Evolutionary conservation across 2,329 filamentous ascomycete genomes (phyloP).

Genomic region (Orbilia oligospora): DNA sequence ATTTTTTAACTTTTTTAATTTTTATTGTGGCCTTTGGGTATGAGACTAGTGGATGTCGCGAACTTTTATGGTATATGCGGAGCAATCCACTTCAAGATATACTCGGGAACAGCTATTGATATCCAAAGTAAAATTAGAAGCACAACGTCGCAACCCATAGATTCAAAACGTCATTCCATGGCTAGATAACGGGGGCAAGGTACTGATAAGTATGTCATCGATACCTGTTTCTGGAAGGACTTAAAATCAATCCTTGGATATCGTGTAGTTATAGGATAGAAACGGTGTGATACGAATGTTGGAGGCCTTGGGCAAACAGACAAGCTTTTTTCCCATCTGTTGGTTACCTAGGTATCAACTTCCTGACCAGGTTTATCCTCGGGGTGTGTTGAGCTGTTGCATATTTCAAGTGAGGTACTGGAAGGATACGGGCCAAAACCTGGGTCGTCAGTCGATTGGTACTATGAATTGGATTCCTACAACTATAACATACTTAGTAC

Average conservation of each 20-base stretch:
- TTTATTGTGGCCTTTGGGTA: no score
- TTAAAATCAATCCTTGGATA: slow-evolving; percentile 45
- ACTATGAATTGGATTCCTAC: no score
- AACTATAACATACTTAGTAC: no score
- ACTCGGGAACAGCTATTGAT: no score
- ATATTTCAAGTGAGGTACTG: slow-evolving; percentile 11
- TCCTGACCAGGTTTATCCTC: slow-evolving; percentile 49
- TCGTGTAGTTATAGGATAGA: slow-evolving; percentile 20
- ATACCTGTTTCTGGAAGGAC: slow-evolving; percentile 53
- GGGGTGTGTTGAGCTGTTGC: slow-evolving; percentile 21
- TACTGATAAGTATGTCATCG: slow-evolving; percentile 3
- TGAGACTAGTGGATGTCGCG: no score
- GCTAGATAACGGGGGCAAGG: not conserved
- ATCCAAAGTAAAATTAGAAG: no score
- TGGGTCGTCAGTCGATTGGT: slow-evolving; percentile 9
- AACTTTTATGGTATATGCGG: no score
- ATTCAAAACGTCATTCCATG: not conserved
- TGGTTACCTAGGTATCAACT: slow-evolving; percentile 38
- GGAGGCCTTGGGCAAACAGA: slow-evolving; percentile 50
- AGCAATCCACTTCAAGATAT: not conserved
- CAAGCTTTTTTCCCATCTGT: slow-evolving; percentile 45
- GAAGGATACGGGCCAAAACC: slow-evolving; percentile 19
- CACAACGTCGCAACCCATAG: not conserved
- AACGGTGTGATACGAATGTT: slow-evolving; percentile 41
- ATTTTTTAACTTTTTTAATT: no score